A percentile compares a stretch with the other conserved stretches of the same genome.
Conservation (phyloP, 768 basidiomycete genomes). For the Russula brevipes region DNA sequence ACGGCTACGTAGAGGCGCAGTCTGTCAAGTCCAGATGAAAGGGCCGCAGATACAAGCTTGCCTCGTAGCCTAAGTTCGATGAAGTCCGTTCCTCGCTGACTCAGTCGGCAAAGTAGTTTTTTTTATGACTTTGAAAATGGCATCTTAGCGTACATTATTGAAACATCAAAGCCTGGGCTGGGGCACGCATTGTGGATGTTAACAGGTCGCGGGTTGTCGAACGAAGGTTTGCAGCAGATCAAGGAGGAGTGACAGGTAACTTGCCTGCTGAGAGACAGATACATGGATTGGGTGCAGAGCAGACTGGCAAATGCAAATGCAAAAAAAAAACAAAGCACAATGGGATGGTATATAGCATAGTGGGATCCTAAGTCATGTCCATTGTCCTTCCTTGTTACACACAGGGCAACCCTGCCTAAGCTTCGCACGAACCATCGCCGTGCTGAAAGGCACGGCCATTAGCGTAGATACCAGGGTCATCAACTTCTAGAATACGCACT, state of each 20-base stretch:
- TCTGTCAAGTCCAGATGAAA: background rate
- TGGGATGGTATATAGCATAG: background rate
- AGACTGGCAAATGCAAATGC: background rate
- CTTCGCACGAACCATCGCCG: conserved; percentile 62
- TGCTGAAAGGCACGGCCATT: conserved; percentile 37
- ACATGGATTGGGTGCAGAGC: background rate
- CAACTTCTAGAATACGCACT: conserved; percentile 39
- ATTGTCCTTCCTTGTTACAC: conserved; percentile 57
- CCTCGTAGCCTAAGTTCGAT: background rate
- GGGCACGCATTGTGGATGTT: background rate
- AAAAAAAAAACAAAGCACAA: background rate
- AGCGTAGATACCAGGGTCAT: background rate
- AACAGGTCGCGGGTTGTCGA: background rate
- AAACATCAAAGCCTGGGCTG: background rate
- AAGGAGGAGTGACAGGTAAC: background rate
- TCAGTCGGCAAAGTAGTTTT: background rate
- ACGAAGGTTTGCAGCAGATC: background rate
- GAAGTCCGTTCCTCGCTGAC: background rate
- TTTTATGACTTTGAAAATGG: background rate
- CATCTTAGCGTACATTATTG: background rate
- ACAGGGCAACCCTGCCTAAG: conserved; percentile 72
- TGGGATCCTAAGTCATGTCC: conserved; percentile 25
- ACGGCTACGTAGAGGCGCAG: background rate
- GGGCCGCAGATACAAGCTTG: background rate
- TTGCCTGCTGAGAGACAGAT: background rate